phyloP scores from a whole-genome alignment of 2,329 filamentous ascomycete genomes.

The Bimuria novae-zelandiae region DNA sequence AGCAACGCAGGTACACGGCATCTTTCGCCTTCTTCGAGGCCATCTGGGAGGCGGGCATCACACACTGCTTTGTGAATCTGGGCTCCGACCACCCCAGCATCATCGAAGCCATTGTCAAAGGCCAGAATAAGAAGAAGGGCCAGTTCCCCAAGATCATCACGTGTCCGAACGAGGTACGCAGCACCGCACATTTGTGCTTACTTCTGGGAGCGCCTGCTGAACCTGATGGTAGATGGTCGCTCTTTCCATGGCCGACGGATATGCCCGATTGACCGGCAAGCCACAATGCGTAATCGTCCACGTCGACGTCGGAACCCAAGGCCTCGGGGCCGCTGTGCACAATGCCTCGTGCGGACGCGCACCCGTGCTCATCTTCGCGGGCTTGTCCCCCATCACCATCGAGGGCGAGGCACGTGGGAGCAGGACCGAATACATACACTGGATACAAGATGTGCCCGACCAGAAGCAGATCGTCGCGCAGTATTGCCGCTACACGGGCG shows the following conservation, averaged over 20 bases:
- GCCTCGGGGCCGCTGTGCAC: conserved; percentile 76
- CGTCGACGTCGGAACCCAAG: conserved; percentile 82
- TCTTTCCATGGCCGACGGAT: conserved; percentile 82
- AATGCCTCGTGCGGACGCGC: conserved; percentile 76
- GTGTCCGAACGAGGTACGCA: conserved; percentile 78
- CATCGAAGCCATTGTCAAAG: conserved; percentile 79
- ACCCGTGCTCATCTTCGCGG: conserved; percentile 78
- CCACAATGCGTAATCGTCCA: conserved; percentile 80
- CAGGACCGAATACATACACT: conserved; percentile 82
- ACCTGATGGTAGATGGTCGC: conserved; percentile 74
- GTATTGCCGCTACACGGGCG: conserved; percentile 82
- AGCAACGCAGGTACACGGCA: conserved; percentile 64
- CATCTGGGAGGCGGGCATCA: conserved; percentile 64
- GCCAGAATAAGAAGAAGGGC: conserved; percentile 67
- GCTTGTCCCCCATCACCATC: conserved; percentile 74
- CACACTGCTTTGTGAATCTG: conserved; percentile 65
- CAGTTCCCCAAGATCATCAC: conserved; percentile 76
- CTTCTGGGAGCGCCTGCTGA: too few relatives aligned
- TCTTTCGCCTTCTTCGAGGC: conserved; percentile 84
- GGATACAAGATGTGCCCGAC: conserved; percentile 83
- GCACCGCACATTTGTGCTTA: too few relatives aligned
- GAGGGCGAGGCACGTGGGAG: conserved; percentile 75
- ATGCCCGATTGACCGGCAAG: conserved; percentile 69
- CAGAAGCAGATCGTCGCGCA: conserved; percentile 80
- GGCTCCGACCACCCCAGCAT: conserved; percentile 77